Evolutionary conservation across 805 yeast genomes (phyloP), one percentile per base, ranked within the genome.

Genomic region (Lachancea fermentati): DNA sequence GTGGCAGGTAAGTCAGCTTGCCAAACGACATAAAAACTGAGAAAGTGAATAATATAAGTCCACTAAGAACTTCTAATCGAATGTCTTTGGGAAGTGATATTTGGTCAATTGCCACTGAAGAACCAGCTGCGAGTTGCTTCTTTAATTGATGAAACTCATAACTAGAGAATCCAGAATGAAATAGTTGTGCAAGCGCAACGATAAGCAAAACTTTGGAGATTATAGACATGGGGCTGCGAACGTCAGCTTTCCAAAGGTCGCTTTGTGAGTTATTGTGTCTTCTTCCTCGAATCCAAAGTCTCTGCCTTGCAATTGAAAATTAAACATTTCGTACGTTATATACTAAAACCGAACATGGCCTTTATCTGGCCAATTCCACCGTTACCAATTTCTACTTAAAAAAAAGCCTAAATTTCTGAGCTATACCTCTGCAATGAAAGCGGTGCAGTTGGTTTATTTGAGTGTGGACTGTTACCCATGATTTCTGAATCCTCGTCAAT

Each of bases 161-260:
- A 17, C 63, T 58, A 7, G 65, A 58, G 37, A 56, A 59, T 1
- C 58, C 65, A 5, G 65, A 47, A 43, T 62, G 67, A 2, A 54
- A 24, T 4, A 58, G 36, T 33, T 48, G 52, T 14, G 41, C 12
- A 11, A 39, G 2, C 8, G 50, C 37, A 17, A 47, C 30, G 6
- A 39, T 2, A 4, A 44, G 30, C 1, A 49, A 14, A 9, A 30
- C 22, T 34, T 46, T 46, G 2, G 48, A 40, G n/a, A 45, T 5
- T 5, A 43, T 11, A 3, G 41, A 12, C 47, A 44, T 44, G n/a
- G 34, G 24, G 6, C 13, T 5, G 9, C n/a, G n/a, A n/a, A n/a
- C n/a, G n/a, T n/a, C n/a, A n/a, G n/a, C n/a, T n/a, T n/a, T n/a
- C n/a, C n/a, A n/a, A n/a, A n/a, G n/a, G n/a, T n/a, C n/a, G n/a